Evolutionary conservation across 352 stramenopile genomes (phyloP), one percentile per base, ranked within the genome.

Genomic region (Phytopythium helicoides): DNA sequence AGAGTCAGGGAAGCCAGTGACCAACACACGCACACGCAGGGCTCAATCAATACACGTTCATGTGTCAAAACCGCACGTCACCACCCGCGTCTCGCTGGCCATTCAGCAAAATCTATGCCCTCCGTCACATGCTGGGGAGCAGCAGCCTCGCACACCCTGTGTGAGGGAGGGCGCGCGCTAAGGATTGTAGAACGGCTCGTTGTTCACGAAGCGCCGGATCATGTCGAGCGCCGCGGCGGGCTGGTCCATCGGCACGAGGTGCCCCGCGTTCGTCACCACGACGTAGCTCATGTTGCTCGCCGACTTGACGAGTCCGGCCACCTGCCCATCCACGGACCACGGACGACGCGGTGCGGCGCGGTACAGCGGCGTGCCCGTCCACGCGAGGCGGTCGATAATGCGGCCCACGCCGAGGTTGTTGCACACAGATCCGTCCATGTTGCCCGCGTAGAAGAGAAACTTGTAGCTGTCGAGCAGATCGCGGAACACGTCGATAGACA

Each of bases 381-480:
- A 93, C 35, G 79, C 75, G 10, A 93, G 74, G 4, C 79, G 80
- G 54, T 93, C 82, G 51, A 93, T 89, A 49, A 89, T 87, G 37
- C 80, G 82, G 1, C 72, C 69, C 15, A 93, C 64, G 25, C 82
- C 82, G 22, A 93, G 66, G 55, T 89, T 89, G 61, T 93, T 93
- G 65, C 78, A 89, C 42, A 76, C 23, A 26, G 82, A 93, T 41
- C 82, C 80, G 55, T 93, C 82, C 79, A 93, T 90, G 52, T 93
- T 93, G 61, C 82, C 82, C 0, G 82, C 82, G 51, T 90, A 93
- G 36, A 91, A 93, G 14, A 93, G 71, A 37, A 90, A 85, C 52
- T 87, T 82, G 75, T 93, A 93, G 41, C 85, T 83, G 66, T 93
- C 75, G 47, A 93, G 55, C 56, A 93, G 50, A 52, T 88, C 78